Percentiles rank a stretch among this genome's conserved stretches.
These are phyloP conservation scores for Geotrichum aggregatum DNA, from an alignment of 1,139 yeast genomes.

Conservation along the genomic window DNA sequence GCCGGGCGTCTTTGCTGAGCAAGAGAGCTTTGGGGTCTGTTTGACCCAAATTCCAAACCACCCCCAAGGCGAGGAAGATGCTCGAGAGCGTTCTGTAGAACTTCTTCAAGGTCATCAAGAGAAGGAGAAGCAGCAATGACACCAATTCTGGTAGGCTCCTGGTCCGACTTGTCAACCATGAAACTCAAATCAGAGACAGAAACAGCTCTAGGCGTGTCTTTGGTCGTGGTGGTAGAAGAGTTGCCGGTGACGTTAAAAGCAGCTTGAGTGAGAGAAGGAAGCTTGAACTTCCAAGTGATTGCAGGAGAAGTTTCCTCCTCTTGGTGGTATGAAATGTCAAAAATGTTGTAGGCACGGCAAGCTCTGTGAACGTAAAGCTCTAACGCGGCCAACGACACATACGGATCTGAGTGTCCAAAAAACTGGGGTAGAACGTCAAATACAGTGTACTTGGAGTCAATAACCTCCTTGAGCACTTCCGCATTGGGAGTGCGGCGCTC, in stretches of 20 bases:
- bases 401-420: slow-evolving; percentile 74
- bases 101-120: slow-evolving; percentile 85
- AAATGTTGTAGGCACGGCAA: slow-evolving; percentile 89
- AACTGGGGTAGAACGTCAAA: slow-evolving; percentile 94
- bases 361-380: slow-evolving; percentile 96
- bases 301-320: slow-evolving; percentile 51
- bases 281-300: slow-evolving; percentile 85
- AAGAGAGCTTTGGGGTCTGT: slow-evolving; percentile 26
- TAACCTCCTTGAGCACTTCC: slow-evolving; percentile 79
- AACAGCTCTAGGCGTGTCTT: slow-evolving; percentile 62
- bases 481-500: slow-evolving; percentile 80
- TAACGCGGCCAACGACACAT: slow-evolving; percentile 92
- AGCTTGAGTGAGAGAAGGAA: slow-evolving; percentile 66
- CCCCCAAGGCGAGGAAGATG: slow-evolving; percentile 49
- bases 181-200: slow-evolving; percentile 90
- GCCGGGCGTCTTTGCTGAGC: slow-evolving; percentile 36
- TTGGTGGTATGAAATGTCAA: slow-evolving; percentile 66
- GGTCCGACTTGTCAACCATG: slow-evolving; percentile 61
- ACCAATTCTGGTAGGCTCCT: slow-evolving; percentile 75
- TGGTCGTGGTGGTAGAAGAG: slow-evolving; percentile 22
- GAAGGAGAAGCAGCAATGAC: slow-evolving; percentile 77
- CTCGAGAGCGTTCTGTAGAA: slow-evolving; percentile 71
- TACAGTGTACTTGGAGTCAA: slow-evolving; percentile 92
- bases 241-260: slow-evolving; percentile 40
- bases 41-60: slow-evolving; percentile 30